Base-by-base conservation (phyloP, 495 filamentous ascomycete genomes). In the Clavariopsis aquatica region DNA sequence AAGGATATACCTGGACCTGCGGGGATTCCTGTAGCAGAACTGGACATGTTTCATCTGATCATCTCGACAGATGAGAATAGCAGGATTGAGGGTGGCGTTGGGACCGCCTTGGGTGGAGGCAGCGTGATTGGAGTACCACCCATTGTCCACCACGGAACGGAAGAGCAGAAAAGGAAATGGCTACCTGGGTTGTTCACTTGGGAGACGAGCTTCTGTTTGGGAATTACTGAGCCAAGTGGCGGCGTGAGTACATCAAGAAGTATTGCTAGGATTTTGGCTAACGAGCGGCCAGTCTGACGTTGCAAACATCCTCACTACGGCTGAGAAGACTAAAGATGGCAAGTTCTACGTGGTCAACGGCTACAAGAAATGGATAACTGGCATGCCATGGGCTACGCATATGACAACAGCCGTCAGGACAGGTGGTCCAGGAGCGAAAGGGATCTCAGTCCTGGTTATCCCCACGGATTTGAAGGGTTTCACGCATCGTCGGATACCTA, bases 41-140 rank as follows among this genome's bases (percentile, higher is more conserved):
- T 76, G 15, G 75, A 77, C 47, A 60, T 72, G 6, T 77, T 77
- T 34, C 75, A 77, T 62, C 52, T 72, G 5, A 65, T 77, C 24
- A 57, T 75, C 5, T 43, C 68, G 52, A 75, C 66, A 19, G 74
- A 76, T 53, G 74, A 77, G 70, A 72, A 59, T 1, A 68, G 62
- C 20, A 56, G 75, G 41, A 65, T 75, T 12, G 69, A 75, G 43
- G 74, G 74, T 9, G 74, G 74, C 15, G 74, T 76, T 15, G 64
- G 62, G 54, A 74, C 68, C 4, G 26, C 62, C 17, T 53, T 74
- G 31, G 58, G 38, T 26, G 72, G 72, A 2, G 72, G 54, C 8
- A 67, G 61, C 28, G 62, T 70, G 6, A 72, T 74, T 43, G 72
- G 72, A 27, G 64, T 64, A 19, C 72, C 72, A 19, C 72, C 72